A percentile compares a stretch with the other conserved stretches of the same genome.
Conservation (phyloP, 331 rosid species). For the Quercus tomentella region DNA sequence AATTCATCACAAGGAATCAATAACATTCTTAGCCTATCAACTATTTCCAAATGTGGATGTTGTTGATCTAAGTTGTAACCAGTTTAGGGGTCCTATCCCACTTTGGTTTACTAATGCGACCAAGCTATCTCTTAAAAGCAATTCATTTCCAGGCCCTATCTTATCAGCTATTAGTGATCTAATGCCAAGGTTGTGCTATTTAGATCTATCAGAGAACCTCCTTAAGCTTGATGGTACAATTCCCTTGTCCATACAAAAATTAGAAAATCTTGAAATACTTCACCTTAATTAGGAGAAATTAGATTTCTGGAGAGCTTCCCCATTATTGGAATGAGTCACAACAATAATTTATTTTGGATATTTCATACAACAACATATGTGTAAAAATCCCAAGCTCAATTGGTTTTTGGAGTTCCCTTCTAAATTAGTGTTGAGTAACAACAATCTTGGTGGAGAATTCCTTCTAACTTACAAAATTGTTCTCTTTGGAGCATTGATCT, state of each 20-base stretch:
- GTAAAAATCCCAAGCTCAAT: no score
- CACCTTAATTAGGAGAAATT: background rate
- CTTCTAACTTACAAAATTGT: background rate
- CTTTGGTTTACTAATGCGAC: constrained; percentile 1
- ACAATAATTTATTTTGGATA: constrained; percentile 7
- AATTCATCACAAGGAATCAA: no score
- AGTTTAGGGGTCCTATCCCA: constrained; percentile 14
- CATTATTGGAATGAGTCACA: background rate
- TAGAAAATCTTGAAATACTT: background rate
- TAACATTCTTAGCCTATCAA: no score
- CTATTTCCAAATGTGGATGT: background rate
- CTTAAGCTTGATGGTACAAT: background rate
- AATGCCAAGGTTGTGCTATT: background rate
- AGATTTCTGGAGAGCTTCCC: constrained; percentile 6
- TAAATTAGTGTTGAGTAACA: no score
- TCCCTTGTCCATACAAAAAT: background rate
- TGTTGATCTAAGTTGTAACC: constrained; percentile 8
- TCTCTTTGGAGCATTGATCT: constrained; percentile 5
- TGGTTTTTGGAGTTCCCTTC: no score
- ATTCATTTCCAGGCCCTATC: constrained; percentile 3
- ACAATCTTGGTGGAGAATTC: constrained; percentile 2
- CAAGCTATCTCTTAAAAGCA: background rate
- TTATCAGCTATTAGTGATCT: constrained; percentile 1
- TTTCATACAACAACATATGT: background rate
- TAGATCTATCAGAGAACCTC: background rate